These are phyloP conservation scores for Meyerozyma elateridarum DNA, from an alignment of 1,139 yeast genomes.

Conservation along the genomic window DNA sequence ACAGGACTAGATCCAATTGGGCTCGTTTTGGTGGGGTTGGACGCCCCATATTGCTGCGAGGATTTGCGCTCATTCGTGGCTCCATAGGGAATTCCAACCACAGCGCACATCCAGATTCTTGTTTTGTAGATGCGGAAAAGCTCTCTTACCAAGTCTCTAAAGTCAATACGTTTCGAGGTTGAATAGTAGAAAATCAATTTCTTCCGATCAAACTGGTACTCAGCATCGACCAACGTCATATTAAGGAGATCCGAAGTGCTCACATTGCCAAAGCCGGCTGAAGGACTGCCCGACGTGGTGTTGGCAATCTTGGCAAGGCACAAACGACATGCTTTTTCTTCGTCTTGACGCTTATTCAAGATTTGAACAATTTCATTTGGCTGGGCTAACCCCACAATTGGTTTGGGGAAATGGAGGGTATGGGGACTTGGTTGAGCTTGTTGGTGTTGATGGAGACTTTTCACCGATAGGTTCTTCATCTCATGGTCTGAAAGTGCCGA, in stretches of 20 bases:
- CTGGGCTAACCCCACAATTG: constrained; percentile 66
- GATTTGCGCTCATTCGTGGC: too few relatives aligned
- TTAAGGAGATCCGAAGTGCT: constrained; percentile 15
- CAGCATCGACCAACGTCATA: constrained; percentile 23
- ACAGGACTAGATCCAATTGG: constrained; percentile 6
- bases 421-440: constrained; percentile 27
- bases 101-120: constrained; percentile 27
- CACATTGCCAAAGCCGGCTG: constrained; percentile 6
- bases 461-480: constrained; percentile 23
- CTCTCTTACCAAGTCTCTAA: constrained; percentile 24
- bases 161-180: constrained; percentile 20
- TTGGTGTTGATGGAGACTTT: constrained; percentile 15
- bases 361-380: constrained; percentile 58
- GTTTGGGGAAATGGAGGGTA: constrained; percentile 60
- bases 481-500: constrained; percentile 39
- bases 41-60: too few relatives aligned
- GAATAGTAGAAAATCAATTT: constrained; percentile 25
- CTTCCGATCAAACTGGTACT: constrained; percentile 24
- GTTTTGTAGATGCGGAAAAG: constrained; percentile 23
- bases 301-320: constrained; percentile 56
- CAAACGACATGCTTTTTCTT: constrained; percentile 64
- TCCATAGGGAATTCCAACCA: constrained; percentile 19
- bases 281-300: constrained; percentile 14
- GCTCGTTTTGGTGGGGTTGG: constrained; percentile 6
- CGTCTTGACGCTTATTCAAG: constrained; percentile 59